Base-by-base conservation (phyloP, 2,329 filamentous ascomycete genomes). In the Penicillium freii region DNA sequence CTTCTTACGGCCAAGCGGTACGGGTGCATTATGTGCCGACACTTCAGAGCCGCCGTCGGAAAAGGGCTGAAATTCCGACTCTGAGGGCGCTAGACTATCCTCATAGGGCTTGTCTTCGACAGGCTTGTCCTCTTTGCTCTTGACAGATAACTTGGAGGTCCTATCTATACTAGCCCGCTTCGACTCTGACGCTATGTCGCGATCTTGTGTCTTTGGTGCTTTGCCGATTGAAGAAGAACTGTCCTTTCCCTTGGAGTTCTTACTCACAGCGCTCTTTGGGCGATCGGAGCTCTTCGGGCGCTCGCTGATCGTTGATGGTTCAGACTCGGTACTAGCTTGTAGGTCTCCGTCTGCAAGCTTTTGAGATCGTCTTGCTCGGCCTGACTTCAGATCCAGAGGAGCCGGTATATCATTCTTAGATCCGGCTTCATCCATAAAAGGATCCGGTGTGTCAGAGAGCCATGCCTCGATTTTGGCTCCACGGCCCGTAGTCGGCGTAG, bases 381-480 rank as follows among this genome's bases (percentile, higher is more conserved):
- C 71, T 4, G 73, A 71, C 36, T 77, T 77, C 49, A 75, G 75
- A 51, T 75, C 76, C 31, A 77, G 54, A 10, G 76, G 75, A 27
- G 72, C 71, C 9, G 77, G 75, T 34, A 77, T 67, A 46, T 77
- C 75, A 43, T 69, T 73, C 29, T 68, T 66, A 4, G 66, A 63
- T 23, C 68, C 65, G 33, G 69, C 62, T 23, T 69, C 69, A n/a
- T 82, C 80, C 47, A 79, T 59, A 57, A 85, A 83, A 2, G 82
- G 81, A 69, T 85, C 82, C 9, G 80, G 77, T 2, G 82, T 84
- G 51, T 75, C 76, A 2, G 80, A 80, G 6, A 88, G 78, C 85
- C 85, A 88, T 48, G 84, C 82, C 70, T 87, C 82, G 27, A 88
- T 81, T 47, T 83, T 83, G 51, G 79, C 78, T 15, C 80, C 75